Evolutionary conservation across 2,329 filamentous ascomycete species (phyloP).

Genomic region (Pseudogymnoascus sp.): DNA sequence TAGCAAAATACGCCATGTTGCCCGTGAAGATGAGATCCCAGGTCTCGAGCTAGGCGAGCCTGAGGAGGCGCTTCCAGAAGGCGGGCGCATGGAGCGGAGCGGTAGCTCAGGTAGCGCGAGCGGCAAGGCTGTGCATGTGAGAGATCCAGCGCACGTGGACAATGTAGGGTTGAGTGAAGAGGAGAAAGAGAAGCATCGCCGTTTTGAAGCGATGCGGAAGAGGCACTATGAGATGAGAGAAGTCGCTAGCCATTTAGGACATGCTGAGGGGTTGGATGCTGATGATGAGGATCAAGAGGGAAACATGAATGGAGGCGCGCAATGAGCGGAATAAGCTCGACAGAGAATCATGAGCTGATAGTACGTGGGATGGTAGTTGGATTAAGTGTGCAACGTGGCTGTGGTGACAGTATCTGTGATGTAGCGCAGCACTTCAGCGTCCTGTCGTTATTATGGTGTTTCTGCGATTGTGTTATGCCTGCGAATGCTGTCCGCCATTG

Average conservation of each 20-base stretch:
- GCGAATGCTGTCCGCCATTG: background rate
- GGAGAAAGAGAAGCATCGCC: slow-evolving; percentile 81
- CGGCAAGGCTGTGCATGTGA: slow-evolving; percentile 74
- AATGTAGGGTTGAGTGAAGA: slow-evolving; percentile 56
- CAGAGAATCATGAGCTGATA: slow-evolving; percentile 6
- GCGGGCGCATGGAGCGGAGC: slow-evolving; percentile 30
- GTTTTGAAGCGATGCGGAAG: slow-evolving; percentile 87
- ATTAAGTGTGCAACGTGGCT: background rate
- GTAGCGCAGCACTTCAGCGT: background rate
- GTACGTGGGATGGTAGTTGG: background rate
- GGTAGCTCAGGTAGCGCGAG: slow-evolving; percentile 33
- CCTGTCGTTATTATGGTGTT: background rate
- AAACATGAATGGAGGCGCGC: slow-evolving; percentile 23
- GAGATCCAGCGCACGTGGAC: slow-evolving; percentile 47
- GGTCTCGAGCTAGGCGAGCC: slow-evolving; percentile 88
- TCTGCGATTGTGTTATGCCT: background rate
- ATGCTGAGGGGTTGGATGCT: slow-evolving; percentile 60
- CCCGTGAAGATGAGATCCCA: slow-evolving; percentile 72
- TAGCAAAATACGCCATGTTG: slow-evolving; percentile 19
- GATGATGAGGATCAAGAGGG: slow-evolving; percentile 50
- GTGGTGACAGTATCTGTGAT: background rate
- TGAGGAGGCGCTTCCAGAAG: slow-evolving; percentile 60
- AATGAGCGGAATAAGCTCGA: slow-evolving; percentile 12
- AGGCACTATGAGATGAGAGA: slow-evolving; percentile 99
- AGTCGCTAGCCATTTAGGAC: slow-evolving; percentile 78